Percentiles rank a stretch among this genome's conserved stretches.
phyloP scores from a whole-genome alignment of 2,329 filamentous ascomycete species.

The Paracorniculantispora psalliotae region DNA sequence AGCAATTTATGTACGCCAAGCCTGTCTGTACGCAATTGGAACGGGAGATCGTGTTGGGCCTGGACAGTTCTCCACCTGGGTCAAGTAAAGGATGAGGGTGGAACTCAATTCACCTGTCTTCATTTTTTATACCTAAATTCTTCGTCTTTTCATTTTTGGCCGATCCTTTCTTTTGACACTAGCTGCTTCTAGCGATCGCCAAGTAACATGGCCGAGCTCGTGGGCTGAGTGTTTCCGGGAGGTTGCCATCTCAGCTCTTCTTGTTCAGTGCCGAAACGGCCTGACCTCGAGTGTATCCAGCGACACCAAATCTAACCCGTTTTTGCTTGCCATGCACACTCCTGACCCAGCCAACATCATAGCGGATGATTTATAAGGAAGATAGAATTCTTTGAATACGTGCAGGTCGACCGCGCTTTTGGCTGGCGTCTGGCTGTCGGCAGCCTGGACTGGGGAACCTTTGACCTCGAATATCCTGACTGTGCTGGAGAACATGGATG shows the following conservation, averaged over 20 bases:
- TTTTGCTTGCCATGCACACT: not conserved
- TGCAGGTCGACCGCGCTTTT: not conserved
- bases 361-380: not conserved
- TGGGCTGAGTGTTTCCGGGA: too few relatives aligned
- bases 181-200: too few relatives aligned
- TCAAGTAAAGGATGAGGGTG: too few relatives aligned
- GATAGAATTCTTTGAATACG: not conserved
- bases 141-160: too few relatives aligned
- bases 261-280: not conserved
- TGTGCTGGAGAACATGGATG: not conserved
- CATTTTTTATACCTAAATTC: too few relatives aligned
- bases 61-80: too few relatives aligned
- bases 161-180: too few relatives aligned
- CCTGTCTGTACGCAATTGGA: too few relatives aligned
- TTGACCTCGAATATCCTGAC: not conserved
- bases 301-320: not conserved
- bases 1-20: too few relatives aligned
- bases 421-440: not conserved
- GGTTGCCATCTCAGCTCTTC: not conserved
- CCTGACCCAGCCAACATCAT: not conserved
- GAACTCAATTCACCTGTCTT: too few relatives aligned
- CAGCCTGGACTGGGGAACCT: not conserved
- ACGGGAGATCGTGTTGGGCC: too few relatives aligned
- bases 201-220: too few relatives aligned
- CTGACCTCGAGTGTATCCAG: not conserved